Evolutionary conservation across 1,284 basidiomycete species (phyloP).

Genomic region (Takashimella tepidaria): DNA sequence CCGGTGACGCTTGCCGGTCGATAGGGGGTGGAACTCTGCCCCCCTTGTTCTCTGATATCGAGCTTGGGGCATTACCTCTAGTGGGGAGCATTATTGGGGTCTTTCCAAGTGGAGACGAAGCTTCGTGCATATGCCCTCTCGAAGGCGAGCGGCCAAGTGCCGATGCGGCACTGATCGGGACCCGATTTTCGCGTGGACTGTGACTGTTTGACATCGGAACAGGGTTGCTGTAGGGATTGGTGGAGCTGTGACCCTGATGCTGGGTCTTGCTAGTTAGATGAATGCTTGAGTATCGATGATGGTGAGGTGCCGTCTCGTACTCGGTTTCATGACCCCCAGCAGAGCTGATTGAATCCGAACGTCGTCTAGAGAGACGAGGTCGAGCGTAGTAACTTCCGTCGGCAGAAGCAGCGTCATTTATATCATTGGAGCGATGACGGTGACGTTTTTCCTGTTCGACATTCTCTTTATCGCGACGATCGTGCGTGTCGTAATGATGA

Average conservation of each 20-base stretch:
- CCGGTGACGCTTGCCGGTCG: neutral
- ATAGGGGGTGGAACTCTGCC: neutral
- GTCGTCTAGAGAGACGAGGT: conserved; percentile 1
- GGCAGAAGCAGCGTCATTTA: conserved; percentile 6
- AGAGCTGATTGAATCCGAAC: neutral
- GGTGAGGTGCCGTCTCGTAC: neutral
- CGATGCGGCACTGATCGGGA: neutral
- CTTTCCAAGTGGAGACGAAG: neutral
- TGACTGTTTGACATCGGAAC: neutral
- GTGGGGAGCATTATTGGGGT: neutral
- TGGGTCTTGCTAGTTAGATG: neutral
- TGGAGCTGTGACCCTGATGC: neutral
- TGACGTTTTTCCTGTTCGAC: neutral
- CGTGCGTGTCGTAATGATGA: neutral
- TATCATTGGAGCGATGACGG: neutral
- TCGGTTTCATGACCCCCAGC: neutral
- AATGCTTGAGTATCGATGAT: neutral
- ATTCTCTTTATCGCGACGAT: neutral
- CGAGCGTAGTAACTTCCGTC: conserved; percentile 19
- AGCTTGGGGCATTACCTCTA: neutral
- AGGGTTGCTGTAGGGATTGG: neutral
- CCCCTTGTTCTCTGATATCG: neutral
- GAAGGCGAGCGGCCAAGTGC: neutral
- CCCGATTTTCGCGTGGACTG: neutral
- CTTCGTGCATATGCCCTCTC: neutral